Conservation (phyloP, 495 filamentous ascomycete species). For the Tuber borchii region DNA sequence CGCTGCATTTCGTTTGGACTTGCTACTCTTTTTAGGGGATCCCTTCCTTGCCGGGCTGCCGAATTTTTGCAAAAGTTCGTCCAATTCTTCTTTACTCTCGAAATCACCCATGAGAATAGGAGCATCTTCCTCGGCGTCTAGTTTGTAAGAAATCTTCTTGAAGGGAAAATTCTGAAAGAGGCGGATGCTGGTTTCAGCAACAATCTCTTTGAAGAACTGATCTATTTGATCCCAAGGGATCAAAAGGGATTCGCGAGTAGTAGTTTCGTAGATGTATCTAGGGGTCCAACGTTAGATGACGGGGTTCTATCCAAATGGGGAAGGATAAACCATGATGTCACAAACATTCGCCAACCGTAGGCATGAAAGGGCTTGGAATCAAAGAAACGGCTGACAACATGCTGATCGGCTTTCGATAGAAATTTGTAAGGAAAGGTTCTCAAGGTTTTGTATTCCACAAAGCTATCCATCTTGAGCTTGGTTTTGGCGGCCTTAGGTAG, state of each 20-base stretch:
- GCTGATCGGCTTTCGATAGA: slow-evolving; percentile 34
- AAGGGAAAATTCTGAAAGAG: slow-evolving; percentile 20
- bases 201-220: slow-evolving; percentile 28
- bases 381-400: slow-evolving; percentile 39
- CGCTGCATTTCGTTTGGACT: slow-evolving; percentile 5
- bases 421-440: slow-evolving; percentile 32
- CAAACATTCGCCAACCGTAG: slow-evolving; percentile 35
- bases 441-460: slow-evolving; percentile 26
- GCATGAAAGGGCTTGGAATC: slow-evolving; percentile 34
- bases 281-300: not conserved
- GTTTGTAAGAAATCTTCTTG: slow-evolving; percentile 18
- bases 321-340: slow-evolving; percentile 3
- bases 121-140: slow-evolving; percentile 16
- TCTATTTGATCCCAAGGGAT: slow-evolving; percentile 26
- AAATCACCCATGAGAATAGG: slow-evolving; percentile 28
- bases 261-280: slow-evolving; percentile 32
- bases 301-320: not conserved
- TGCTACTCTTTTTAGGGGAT: not conserved
- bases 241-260: slow-evolving; percentile 26
- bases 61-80: slow-evolving; percentile 19
- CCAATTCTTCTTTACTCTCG: slow-evolving; percentile 30
- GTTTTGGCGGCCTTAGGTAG: not conserved
- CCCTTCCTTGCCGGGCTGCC: not conserved
- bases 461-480: slow-evolving; percentile 19
- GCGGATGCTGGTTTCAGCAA: slow-evolving; percentile 26